phyloP scores from a whole-genome alignment of 148 eudicot genomes.

The Salicornia ramosissima region DNA sequence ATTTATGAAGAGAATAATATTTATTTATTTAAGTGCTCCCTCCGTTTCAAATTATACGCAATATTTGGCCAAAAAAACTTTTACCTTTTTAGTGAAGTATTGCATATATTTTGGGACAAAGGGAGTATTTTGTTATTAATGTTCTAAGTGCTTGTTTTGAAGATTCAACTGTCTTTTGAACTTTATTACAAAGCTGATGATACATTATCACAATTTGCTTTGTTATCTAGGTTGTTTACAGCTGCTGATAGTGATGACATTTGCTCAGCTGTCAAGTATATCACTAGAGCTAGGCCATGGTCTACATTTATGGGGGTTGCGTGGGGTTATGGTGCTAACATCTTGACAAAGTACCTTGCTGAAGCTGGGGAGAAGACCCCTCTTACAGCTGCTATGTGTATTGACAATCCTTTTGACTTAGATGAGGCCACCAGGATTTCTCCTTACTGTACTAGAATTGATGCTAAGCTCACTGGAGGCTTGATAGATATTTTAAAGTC shows the following conservation, averaged over 20 bases:
- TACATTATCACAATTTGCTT: conserved; percentile 26
- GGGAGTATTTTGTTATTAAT: neutral
- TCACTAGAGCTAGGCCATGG: conserved; percentile 81
- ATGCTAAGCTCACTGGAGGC: conserved; percentile 58
- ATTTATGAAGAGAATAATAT: neutral
- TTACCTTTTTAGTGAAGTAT: too few species aligned
- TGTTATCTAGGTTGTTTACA: conserved; percentile 77
- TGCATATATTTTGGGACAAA: too few species aligned
- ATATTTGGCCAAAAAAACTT: too few species aligned
- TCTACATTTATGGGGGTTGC: conserved; percentile 83
- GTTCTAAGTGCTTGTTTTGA: neutral
- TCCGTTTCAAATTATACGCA: too few species aligned
- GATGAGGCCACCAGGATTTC: conserved; percentile 65
- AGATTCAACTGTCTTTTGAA: neutral
- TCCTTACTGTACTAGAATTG: conserved; percentile 31
- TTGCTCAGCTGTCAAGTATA: conserved; percentile 65
- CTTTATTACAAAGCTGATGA: conserved; percentile 30
- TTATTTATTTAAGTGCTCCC: too few species aligned
- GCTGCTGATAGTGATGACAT: conserved; percentile 99
- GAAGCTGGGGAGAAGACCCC: conserved; percentile 90
- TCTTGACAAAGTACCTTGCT: conserved; percentile 90
- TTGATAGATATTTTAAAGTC: conserved; percentile 59
- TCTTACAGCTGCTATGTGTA: conserved; percentile 86
- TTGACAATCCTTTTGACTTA: conserved; percentile 92
- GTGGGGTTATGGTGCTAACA: conserved; percentile 97